A percentile compares a stretch with the other conserved stretches of the same genome.
These are phyloP conservation scores for Viridothelium virens DNA, from an alignment of 495 filamentous ascomycete genomes.

Conservation along the genomic window DNA sequence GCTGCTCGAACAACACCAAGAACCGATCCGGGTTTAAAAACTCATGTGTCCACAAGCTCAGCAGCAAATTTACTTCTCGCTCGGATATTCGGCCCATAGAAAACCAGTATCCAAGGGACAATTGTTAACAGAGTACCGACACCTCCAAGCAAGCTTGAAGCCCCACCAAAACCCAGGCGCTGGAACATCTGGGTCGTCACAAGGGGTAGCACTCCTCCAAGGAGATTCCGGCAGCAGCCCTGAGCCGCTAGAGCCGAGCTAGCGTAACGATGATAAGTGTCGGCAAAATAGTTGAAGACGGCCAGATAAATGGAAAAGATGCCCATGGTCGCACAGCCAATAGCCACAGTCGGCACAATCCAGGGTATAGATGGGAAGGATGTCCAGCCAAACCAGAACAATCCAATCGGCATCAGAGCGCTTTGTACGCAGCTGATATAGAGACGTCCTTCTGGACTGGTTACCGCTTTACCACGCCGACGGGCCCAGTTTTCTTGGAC, in stretches of 20 bases:
- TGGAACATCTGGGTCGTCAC: slow-evolving; percentile 64
- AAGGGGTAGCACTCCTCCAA: slow-evolving; percentile 77
- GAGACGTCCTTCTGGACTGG: slow-evolving; percentile 67
- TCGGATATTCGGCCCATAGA: slow-evolving; percentile 72
- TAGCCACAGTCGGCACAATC: slow-evolving; percentile 65
- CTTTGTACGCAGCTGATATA: slow-evolving; percentile 75
- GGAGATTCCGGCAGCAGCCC: slow-evolving; percentile 72
- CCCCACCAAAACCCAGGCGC: slow-evolving; percentile 62
- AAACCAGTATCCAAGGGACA: slow-evolving; percentile 79
- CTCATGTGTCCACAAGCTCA: slow-evolving; percentile 27
- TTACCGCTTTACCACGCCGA: slow-evolving; percentile 24
- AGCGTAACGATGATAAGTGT: slow-evolving; percentile 77
- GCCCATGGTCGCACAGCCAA: slow-evolving; percentile 73
- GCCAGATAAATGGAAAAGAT: slow-evolving; percentile 86
- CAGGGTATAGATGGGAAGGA: slow-evolving; percentile 60
- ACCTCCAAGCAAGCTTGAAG: slow-evolving; percentile 66
- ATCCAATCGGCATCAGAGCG: slow-evolving; percentile 60
- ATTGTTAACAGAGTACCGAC: slow-evolving; percentile 62
- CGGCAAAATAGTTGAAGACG: slow-evolving; percentile 91
- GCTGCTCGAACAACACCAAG: neutral
- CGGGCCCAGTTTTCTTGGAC: slow-evolving; percentile 55
- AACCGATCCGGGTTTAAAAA: neutral
- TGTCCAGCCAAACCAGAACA: slow-evolving; percentile 81
- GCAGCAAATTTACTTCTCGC: slow-evolving; percentile 68
- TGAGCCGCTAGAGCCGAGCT: slow-evolving; percentile 85